These are phyloP conservation scores for Selenicereus undatus DNA, from an alignment of 148 eudicot species.

Conservation along the genomic window DNA sequence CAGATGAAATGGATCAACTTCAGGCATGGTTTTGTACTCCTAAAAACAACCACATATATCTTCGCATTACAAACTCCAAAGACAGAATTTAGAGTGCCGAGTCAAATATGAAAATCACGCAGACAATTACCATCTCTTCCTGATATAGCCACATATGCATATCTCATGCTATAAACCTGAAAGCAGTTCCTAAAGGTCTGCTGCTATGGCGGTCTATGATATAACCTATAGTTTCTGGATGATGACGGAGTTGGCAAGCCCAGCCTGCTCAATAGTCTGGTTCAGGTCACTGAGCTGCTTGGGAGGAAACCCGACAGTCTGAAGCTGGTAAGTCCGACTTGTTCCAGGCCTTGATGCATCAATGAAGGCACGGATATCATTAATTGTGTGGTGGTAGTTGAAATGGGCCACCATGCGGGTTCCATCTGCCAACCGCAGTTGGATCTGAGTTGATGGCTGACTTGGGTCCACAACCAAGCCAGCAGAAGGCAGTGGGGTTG, in stretches of 20 bases:
- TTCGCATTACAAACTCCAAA: neutral
- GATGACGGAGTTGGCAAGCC: conserved; percentile 63
- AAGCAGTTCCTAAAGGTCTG: neutral
- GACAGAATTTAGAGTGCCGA: neutral
- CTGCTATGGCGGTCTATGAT: neutral
- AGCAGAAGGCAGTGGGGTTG: conserved; percentile 37
- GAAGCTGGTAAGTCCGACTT: conserved; percentile 51
- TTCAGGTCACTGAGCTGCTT: conserved; percentile 49
- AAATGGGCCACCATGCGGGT: conserved; percentile 58
- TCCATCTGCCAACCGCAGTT: conserved; percentile 61
- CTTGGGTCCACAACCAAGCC: conserved; percentile 40
- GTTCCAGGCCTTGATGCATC: conserved; percentile 65
- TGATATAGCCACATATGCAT: neutral
- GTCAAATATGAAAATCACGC: neutral
- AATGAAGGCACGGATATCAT: conserved; percentile 49
- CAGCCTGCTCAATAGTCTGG: conserved; percentile 70
- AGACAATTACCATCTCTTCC: conserved; percentile 14
- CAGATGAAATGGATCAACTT: neutral
- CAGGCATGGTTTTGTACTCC: neutral
- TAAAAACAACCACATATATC: neutral
- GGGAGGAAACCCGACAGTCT: conserved; percentile 68
- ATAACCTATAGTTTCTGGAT: conserved; percentile 43
- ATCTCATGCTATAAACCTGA: neutral
- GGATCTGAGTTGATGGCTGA: conserved; percentile 57
- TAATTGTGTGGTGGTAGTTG: conserved; percentile 51